Percentiles rank a stretch among this genome's conserved stretches.
phyloP scores from a whole-genome alignment of 768 basidiomycete species.

The Kwoniella heveanensis region DNA sequence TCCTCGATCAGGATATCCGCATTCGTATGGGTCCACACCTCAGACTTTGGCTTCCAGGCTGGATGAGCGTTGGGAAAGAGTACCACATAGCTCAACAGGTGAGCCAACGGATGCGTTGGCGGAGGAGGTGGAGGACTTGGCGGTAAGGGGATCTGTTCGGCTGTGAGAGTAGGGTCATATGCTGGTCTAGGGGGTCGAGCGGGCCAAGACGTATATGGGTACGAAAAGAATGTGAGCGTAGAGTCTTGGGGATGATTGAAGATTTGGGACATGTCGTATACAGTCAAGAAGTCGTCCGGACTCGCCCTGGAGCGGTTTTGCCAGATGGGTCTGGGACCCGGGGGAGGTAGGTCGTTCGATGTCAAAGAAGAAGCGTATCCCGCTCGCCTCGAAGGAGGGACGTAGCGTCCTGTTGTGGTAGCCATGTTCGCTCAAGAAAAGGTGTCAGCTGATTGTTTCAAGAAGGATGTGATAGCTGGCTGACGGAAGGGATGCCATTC shows the following conservation, averaged over 20 bases:
- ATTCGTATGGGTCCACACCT: conserved; percentile 38
- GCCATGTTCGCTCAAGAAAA: background rate
- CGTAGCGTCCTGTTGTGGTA: conserved; percentile 21
- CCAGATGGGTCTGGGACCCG: background rate
- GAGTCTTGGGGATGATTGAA: conserved; percentile 33
- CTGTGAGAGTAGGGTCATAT: conserved; percentile 18
- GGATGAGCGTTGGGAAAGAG: conserved; percentile 38
- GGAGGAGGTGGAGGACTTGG: conserved; percentile 21
- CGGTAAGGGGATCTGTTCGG: conserved; percentile 26
- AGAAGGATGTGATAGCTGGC: too few relatives aligned
- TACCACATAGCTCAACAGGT: conserved; percentile 32
- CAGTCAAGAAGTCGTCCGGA: background rate
- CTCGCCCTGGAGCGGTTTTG: background rate
- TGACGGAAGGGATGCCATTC: too few relatives aligned
- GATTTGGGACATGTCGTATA: background rate
- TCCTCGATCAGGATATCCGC: conserved; percentile 33
- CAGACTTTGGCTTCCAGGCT: conserved; percentile 24
- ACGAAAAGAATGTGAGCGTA: conserved; percentile 33
- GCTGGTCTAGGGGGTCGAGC: background rate
- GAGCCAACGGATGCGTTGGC: conserved; percentile 25
- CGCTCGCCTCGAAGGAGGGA: conserved; percentile 28
- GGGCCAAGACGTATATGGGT: background rate
- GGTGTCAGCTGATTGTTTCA: too few relatives aligned
- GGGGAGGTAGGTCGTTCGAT: conserved; percentile 12
- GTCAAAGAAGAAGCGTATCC: conserved; percentile 18